Evolutionary conservation across 1,139 yeast genomes (phyloP), one percentile per base, ranked within the genome.

Genomic region (Candida sp.): DNA sequence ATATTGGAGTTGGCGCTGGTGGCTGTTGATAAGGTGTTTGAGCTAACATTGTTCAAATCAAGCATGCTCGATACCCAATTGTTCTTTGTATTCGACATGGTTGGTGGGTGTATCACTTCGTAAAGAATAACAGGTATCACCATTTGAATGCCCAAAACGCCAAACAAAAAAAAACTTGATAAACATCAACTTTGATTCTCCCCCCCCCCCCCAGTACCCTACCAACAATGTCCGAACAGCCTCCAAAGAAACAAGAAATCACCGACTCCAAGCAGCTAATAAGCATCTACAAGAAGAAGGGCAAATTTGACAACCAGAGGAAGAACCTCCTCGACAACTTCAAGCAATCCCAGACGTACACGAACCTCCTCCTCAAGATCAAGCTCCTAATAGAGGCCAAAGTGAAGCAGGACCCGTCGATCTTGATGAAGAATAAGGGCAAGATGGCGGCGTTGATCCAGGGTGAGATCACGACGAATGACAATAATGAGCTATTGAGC

Each of bases 361-460:
- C 73, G 5, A 73, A 76, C 49, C 63, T 83, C 22, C 63, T 77
- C 31, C 63, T 72, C 30, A 73, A 81, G 53, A 63, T 82, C 40
- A 71, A 72, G 49, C 59, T 76, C 26, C 66, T 81, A 65, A 75
- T 83, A 1, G 83, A 78, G 50, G 64, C 68, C 44, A 81, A 80
- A 54, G 74, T 81, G 31, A 71, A 74, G 47, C 69, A 74, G 38
- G 84, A 83, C 55, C 86, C 86, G 0, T 63, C 71, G 22, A 73
- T 83, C 17, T 63, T 83, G 22, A 64, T 72, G 51, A 79, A 80
- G 57, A 83, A 81, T 61, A 75, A 72, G 48, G 85, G 84, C 2
- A 80, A 77, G 49, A 70, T 78, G 63, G 81, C 80, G 0, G 86
- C 86, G 0, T 65, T 82, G 51, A 76, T 83, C 3, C 86, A 81